A percentile compares a stretch with the other conserved stretches of the same genome.
These are phyloP conservation scores for Boehmeria nivea DNA, from an alignment of 306 rosid species.

Conservation along the genomic window DNA sequence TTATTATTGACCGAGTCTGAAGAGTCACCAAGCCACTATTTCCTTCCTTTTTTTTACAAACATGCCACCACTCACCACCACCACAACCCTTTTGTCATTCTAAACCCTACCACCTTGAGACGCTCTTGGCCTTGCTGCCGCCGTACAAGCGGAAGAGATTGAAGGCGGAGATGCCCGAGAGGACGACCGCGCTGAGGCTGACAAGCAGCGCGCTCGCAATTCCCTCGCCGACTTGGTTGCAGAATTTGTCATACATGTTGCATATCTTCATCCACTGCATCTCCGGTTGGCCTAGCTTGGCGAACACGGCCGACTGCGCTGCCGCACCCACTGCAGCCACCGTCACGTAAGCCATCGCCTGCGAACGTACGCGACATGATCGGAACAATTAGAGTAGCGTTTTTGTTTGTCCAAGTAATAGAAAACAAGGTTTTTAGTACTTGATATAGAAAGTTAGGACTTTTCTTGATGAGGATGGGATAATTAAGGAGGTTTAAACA, in stretches of 20 bases:
- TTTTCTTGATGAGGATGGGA: no score
- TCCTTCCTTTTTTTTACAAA: background rate
- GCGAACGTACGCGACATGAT: no score
- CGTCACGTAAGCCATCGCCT: conserved; percentile 73
- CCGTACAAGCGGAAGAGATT: conserved; percentile 83
- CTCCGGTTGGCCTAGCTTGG: conserved; percentile 77
- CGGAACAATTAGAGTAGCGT: no score
- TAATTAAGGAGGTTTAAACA: no score
- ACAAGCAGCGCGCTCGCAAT: conserved; percentile 52
- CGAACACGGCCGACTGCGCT: conserved; percentile 51
- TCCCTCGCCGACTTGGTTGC: conserved; percentile 85
- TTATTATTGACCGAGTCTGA: no score
- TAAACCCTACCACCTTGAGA: conserved; percentile 34
- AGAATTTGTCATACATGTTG: conserved; percentile 73
- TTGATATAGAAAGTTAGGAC: no score
- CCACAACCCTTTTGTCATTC: background rate
- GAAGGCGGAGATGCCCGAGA: conserved; percentile 78
- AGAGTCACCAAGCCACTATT: no score
- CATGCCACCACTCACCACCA: background rate
- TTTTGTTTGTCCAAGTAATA: no score
- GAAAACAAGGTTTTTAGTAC: no score
- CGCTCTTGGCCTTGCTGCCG: conserved; percentile 36
- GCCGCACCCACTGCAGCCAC: conserved; percentile 67
- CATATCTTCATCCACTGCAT: conserved; percentile 78
- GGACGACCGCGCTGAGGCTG: conserved; percentile 52